These are phyloP conservation scores for Tricholoma furcatifolium DNA, from an alignment of 768 basidiomycete genomes.

Conservation along the genomic window DNA sequence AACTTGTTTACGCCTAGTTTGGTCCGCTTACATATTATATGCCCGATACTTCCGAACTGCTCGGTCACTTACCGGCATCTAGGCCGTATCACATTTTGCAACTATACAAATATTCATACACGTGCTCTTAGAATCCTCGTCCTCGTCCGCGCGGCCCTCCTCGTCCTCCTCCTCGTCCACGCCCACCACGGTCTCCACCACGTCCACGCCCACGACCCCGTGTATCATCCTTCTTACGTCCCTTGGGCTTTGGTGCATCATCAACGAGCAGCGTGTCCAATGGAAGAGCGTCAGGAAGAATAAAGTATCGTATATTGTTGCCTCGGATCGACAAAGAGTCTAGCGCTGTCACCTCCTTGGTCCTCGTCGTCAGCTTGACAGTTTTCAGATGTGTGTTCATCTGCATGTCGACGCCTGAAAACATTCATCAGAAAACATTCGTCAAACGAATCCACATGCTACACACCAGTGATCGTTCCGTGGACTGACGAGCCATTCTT, in stretches of 20 bases:
- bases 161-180: constrained; percentile 48
- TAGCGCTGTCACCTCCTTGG: constrained; percentile 82
- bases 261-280: constrained; percentile 96
- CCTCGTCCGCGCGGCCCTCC: constrained; percentile 42
- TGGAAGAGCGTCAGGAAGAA: constrained; percentile 96
- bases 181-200: constrained; percentile 51
- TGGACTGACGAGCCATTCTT: constrained; percentile 96
- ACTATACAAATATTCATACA: constrained; percentile 1
- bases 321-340: constrained; percentile 94
- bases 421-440: neutral
- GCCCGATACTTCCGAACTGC: constrained; percentile 21
- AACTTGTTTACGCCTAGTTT: constrained; percentile 35
- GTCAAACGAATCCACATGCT: neutral
- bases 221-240: constrained; percentile 82
- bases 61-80: constrained; percentile 17
- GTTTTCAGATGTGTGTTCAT: constrained; percentile 99
- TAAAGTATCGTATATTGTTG: constrained; percentile 95
- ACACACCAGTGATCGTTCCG: constrained; percentile 93
- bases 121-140: constrained; percentile 21
- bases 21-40: constrained; percentile 28
- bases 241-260: constrained; percentile 96
- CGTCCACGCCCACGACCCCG: constrained; percentile 62
- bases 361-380: constrained; percentile 93
- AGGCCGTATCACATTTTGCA: constrained; percentile 2
- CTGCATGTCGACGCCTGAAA: constrained; percentile 92